Evolutionary conservation across 1,284 basidiomycete species (phyloP).

Genomic region (Cutaneotrichosporon mucoides): DNA sequence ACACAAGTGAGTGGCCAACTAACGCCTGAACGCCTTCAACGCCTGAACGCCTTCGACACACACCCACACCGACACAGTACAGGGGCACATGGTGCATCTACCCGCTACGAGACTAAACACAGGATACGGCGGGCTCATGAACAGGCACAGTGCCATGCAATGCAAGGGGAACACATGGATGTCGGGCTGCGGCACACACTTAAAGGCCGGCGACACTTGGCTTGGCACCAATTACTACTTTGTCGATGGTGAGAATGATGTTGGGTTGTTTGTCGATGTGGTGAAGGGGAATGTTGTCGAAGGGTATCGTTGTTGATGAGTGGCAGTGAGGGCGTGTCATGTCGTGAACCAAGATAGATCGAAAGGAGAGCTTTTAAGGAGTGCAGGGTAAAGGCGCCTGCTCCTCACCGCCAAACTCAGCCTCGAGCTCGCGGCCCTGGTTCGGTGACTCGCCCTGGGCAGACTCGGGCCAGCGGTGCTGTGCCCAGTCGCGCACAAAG

Average conservation of each 20-base stretch:
- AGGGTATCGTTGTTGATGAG: neutral
- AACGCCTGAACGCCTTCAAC: too few species aligned
- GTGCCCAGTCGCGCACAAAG: conserved; percentile 53
- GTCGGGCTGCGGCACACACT: too few species aligned
- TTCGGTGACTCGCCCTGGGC: conserved; percentile 17
- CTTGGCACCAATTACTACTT: too few species aligned
- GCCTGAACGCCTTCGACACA: too few species aligned
- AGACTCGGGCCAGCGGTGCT: conserved; percentile 35
- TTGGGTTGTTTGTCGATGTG: neutral
- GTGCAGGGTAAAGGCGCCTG: conserved; percentile 9
- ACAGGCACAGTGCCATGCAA: conserved; percentile 18
- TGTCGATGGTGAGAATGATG: too few species aligned
- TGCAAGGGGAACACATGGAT: conserved; percentile 2
- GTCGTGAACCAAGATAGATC: neutral
- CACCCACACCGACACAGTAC: neutral
- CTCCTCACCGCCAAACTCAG: conserved; percentile 12
- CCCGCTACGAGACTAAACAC: conserved; percentile 9
- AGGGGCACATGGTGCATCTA: conserved; percentile 8
- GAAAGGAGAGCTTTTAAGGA: neutral
- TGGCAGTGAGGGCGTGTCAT: neutral
- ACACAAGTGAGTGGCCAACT: too few species aligned
- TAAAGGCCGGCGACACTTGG: too few species aligned
- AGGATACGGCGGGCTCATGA: neutral
- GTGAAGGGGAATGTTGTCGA: neutral
- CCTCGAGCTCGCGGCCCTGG: conserved; percentile 25